phyloP scores from a whole-genome alignment of 352 stramenopile genomes.

The Globisporangium paddicum region DNA sequence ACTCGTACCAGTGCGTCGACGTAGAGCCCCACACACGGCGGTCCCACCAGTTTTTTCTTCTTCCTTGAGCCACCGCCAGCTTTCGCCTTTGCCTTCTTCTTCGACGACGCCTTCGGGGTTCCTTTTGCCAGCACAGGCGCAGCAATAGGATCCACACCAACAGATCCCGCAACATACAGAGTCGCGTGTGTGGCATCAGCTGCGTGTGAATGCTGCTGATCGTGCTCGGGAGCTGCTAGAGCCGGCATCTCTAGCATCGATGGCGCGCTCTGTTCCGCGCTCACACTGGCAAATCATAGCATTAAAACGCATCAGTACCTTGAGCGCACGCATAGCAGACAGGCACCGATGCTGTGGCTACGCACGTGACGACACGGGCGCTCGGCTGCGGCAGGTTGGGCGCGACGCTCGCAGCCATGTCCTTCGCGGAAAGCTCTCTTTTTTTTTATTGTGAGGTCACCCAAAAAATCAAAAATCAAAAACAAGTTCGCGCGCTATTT shows the following conservation, averaged over 20 bases:
- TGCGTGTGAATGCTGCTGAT: neutral
- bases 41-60: conserved; percentile 14
- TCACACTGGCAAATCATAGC: neutral
- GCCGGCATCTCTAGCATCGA: neutral
- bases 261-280: neutral
- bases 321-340: neutral
- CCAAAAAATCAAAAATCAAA: neutral
- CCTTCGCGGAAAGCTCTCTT: neutral
- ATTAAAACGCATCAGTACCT: neutral
- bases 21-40: conserved; percentile 52
- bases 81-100: conserved; percentile 31
- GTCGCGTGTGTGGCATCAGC: neutral
- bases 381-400: conserved; percentile 17
- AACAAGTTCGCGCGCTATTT: neutral
- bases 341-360: neutral
- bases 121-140: conserved; percentile 10
- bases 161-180: neutral
- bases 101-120: conserved; percentile 11
- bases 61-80: conserved; percentile 10
- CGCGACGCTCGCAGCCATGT: conserved; percentile 27
- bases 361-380: neutral
- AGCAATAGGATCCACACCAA: neutral
- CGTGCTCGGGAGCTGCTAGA: neutral
- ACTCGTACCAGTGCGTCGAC: conserved; percentile 50
- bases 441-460: neutral